These are phyloP conservation scores for Boletus rufocinnamomeus DNA, from an alignment of 768 basidiomycete species.

Conservation along the genomic window DNA sequence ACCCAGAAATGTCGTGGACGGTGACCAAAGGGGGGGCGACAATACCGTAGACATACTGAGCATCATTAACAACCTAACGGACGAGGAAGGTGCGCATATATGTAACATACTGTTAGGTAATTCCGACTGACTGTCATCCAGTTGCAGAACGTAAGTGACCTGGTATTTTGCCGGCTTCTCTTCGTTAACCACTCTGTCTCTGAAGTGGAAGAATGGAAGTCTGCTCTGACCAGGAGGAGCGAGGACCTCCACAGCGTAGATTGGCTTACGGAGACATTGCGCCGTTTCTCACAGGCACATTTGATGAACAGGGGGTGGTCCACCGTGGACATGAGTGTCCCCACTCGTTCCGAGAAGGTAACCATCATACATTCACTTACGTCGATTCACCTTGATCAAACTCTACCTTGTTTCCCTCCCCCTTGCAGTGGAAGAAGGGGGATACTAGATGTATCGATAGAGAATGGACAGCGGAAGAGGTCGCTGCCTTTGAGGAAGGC, in stretches of 20 bases:
- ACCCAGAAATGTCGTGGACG: constrained; percentile 17
- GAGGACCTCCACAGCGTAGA: constrained; percentile 66
- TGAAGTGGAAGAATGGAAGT: constrained; percentile 69
- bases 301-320: constrained; percentile 56
- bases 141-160: constrained; percentile 56
- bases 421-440: constrained; percentile 67
- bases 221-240: constrained; percentile 51
- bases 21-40: constrained; percentile 67
- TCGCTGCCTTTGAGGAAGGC: constrained; percentile 74
- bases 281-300: constrained; percentile 70
- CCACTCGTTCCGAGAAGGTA: constrained; percentile 67
- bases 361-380: constrained; percentile 8
- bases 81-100: constrained; percentile 61
- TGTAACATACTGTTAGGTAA: constrained; percentile 19
- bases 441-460: constrained; percentile 68
- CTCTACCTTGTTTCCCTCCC: constrained; percentile 4
- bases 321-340: constrained; percentile 63
- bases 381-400: constrained; percentile 14
- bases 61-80: constrained; percentile 61
- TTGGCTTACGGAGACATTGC: constrained; percentile 77
- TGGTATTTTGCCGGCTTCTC: not conserved
- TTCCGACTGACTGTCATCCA: constrained; percentile 33
- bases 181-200: constrained; percentile 5
- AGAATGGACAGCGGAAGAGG: constrained; percentile 70
- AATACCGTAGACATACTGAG: constrained; percentile 74